Percentiles rank a stretch among this genome's conserved stretches.
These are phyloP conservation scores for Apiotrichum akiyoshidainum DNA, from an alignment of 1,284 basidiomycete genomes.

Conservation along the genomic window DNA sequence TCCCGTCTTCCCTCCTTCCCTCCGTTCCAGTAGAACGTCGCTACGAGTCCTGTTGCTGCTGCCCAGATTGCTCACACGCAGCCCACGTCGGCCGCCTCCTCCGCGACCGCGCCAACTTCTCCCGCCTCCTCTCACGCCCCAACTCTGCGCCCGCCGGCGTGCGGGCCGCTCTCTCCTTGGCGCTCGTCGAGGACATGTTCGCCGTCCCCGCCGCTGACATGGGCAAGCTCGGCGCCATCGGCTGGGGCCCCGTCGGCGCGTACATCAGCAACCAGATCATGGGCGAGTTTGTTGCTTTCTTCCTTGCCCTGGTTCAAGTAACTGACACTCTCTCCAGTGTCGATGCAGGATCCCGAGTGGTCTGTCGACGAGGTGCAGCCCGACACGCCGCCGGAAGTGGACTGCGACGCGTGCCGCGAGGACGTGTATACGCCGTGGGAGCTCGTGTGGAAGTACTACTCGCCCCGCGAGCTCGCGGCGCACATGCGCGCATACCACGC, in stretches of 20 bases:
- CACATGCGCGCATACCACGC: background rate
- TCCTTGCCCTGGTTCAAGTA: background rate
- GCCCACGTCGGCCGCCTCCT: background rate
- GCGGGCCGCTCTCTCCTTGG: background rate
- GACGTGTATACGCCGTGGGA: slow-evolving; percentile 5
- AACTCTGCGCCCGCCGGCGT: background rate
- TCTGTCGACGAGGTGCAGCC: background rate
- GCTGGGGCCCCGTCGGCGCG: background rate
- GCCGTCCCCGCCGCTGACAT: background rate
- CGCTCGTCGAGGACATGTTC: background rate
- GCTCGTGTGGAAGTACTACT: slow-evolving; percentile 6
- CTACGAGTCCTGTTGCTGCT: too few species aligned
- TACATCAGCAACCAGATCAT: slow-evolving; percentile 2
- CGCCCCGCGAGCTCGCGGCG: background rate
- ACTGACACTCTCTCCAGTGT: background rate
- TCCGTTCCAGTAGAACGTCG: too few species aligned
- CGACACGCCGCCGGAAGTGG: background rate
- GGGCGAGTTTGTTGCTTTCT: background rate
- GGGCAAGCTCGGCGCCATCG: background rate
- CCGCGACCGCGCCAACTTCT: slow-evolving; percentile 1
- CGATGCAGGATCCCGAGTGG: slow-evolving; percentile 1
- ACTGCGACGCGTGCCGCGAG: slow-evolving; percentile 3
- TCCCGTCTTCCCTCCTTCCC: too few species aligned
- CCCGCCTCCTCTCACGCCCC: background rate
- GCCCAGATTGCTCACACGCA: background rate